phyloP scores from a whole-genome alignment of 805 yeast genomes.

The Nakazawaea pomicola region DNA sequence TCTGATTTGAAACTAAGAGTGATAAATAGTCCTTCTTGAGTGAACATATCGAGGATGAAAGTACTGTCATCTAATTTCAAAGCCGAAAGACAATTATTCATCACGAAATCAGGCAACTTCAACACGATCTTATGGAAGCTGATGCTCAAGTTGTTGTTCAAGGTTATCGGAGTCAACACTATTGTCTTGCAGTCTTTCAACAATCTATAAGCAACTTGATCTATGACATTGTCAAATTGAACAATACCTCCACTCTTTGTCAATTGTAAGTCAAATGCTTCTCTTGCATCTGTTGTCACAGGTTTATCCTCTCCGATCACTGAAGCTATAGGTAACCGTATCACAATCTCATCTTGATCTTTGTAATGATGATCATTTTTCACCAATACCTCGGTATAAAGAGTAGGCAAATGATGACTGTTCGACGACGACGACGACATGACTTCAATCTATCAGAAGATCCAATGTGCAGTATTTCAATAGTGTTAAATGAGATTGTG shows the following conservation, averaged over 20 bases:
- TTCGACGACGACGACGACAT: too few relatives aligned
- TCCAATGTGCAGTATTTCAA: too few relatives aligned
- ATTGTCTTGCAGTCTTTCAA: constrained; percentile 28
- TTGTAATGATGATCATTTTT: background rate
- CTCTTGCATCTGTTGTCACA: background rate
- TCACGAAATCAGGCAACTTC: constrained; percentile 32
- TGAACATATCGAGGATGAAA: constrained; percentile 50
- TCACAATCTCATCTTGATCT: background rate
- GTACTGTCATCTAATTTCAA: constrained; percentile 26
- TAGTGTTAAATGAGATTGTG: too few relatives aligned
- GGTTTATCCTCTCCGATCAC: background rate
- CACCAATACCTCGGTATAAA: constrained; percentile 4
- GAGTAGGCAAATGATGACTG: constrained; percentile 2
- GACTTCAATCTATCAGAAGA: too few relatives aligned
- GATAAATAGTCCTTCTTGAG: constrained; percentile 45
- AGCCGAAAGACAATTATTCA: constrained; percentile 29
- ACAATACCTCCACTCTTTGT: constrained; percentile 16
- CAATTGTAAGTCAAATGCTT: constrained; percentile 10
- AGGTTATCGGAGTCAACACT: constrained; percentile 33
- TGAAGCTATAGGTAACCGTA: background rate
- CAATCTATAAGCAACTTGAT: constrained; percentile 27
- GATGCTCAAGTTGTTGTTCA: constrained; percentile 30
- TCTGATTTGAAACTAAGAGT: constrained; percentile 39
- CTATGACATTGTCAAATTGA: constrained; percentile 17
- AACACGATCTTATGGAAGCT: constrained; percentile 33